Evolutionary conservation across 108 stramenopile genomes (phyloP).

Genomic region (Nannochloropsis gaditana): DNA sequence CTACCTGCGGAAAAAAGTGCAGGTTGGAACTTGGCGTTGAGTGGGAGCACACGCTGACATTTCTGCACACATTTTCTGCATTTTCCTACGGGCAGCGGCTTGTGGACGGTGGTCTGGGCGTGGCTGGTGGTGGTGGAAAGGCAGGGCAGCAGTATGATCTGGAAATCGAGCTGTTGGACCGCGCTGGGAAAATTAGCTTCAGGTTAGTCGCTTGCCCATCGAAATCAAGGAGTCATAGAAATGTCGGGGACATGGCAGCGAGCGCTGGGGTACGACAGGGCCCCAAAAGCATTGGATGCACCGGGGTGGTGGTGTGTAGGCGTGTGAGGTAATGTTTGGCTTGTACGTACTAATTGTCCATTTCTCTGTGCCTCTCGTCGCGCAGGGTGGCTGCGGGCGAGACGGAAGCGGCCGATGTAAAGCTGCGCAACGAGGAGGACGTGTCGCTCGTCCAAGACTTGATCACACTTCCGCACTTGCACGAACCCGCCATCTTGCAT

Average conservation of each 20-base stretch:
- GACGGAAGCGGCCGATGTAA: slow-evolving; percentile 49
- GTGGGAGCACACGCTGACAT: too few relatives aligned
- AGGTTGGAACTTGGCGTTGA: too few relatives aligned
- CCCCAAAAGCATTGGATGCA: too few relatives aligned
- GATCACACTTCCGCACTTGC: slow-evolving; percentile 88
- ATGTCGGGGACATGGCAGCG: too few relatives aligned
- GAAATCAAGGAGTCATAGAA: neutral
- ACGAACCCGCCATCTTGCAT: slow-evolving; percentile 97
- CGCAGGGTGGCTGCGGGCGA: slow-evolving; percentile 13
- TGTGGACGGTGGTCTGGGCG: too few relatives aligned
- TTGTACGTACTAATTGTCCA: too few relatives aligned
- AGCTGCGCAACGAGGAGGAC: slow-evolving; percentile 45
- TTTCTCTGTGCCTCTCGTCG: neutral
- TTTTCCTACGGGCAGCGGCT: neutral
- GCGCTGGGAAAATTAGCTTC: neutral
- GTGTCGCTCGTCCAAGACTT: slow-evolving; percentile 66
- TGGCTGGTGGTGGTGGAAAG: neutral
- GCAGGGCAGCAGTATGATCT: slow-evolving; percentile 17
- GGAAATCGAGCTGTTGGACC: slow-evolving; percentile 19
- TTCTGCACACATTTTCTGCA: neutral
- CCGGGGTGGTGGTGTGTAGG: too few relatives aligned
- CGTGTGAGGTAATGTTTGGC: neutral
- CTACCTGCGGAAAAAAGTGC: too few relatives aligned
- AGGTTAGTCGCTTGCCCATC: too few relatives aligned
- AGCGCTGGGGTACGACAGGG: too few relatives aligned